Base-by-base conservation (phyloP, 352 stramenopile species). In the Nothophytophthora sp. region DNA sequence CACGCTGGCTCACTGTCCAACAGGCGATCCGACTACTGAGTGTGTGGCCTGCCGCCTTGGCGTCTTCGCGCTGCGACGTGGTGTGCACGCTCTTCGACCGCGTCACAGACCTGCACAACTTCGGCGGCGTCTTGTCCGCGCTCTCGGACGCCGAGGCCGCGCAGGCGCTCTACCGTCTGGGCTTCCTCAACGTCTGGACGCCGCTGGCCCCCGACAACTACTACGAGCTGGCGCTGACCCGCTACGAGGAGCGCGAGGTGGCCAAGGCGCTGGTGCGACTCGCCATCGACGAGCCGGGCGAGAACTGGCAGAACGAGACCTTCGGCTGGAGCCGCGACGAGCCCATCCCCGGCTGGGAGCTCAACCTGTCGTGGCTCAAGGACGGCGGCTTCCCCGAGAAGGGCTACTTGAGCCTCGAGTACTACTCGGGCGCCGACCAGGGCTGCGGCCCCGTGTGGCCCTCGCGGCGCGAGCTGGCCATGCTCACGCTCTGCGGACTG, bases 301-400 rank as follows among this genome's bases (percentile, higher is more conserved):
- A 92, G 55, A 92, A 92, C 55, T 92, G 82, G 82, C 77, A 88
- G 51, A 59, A 63, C 10, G 77, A 90, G 49, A 90, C 69, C 8
- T 92, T 90, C 53, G 79, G 79, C 11, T 90, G 79, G 82, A 86
- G 70, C 25, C 75, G 79, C 20, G 76, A 83, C n/a, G 80, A 92
- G 57, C 70, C 79, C 27, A 85, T 92, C 20, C 82, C 82, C 0
- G 82, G 82, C 16, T 92, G 82, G 82, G 76, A 90, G 48, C 78
- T 92, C 48, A 90, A 90, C 34, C 60, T 84, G 39, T 88, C 76
- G 42, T 92, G 82, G 82, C 68, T 90, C 34, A 88, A 88, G 52
- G 82, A 92, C 51, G 75, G 80, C 19, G 78, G 76, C 1, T 90
- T 90, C 45, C 77, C 80, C 4, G 77, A 92, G 35, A 90, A 90